phyloP scores from a whole-genome alignment of 2,329 filamentous ascomycete species.

The Alternaria sp. region DNA sequence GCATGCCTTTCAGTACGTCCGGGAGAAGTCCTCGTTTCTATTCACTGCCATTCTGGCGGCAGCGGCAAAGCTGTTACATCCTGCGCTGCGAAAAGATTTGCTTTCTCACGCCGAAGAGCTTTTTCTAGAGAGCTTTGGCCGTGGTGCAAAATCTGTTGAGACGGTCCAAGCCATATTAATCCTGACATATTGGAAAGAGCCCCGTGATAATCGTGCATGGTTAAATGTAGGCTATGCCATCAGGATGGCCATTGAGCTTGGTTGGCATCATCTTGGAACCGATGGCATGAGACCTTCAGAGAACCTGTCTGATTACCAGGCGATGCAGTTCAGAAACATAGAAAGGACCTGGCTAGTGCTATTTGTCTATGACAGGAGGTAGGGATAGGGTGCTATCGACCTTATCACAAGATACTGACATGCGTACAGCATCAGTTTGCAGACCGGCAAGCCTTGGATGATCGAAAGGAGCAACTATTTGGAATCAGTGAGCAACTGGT shows the following conservation, averaged over 20 bases:
- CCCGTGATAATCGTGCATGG: conserved; percentile 10
- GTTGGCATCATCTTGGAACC: conserved; percentile 4
- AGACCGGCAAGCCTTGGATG: background rate
- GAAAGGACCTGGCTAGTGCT: background rate
- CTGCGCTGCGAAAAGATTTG: background rate
- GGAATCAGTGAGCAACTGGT: conserved; percentile 4
- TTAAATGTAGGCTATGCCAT: conserved; percentile 9
- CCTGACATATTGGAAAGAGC: conserved; percentile 14
- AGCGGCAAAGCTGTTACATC: background rate
- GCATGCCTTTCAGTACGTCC: background rate
- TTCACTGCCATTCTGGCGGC: background rate
- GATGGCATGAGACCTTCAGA: conserved; percentile 1
- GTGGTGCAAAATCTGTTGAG: background rate
- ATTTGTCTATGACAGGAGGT: background rate
- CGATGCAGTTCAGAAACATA: background rate
- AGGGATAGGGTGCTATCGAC: accelerated
- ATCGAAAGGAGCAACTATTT: conserved; percentile 7
- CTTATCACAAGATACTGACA: background rate
- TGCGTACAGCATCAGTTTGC: background rate
- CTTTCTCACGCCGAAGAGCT: background rate
- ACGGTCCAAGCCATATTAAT: conserved; percentile 10
- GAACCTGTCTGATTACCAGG: accelerated
- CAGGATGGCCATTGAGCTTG: conserved; percentile 15
- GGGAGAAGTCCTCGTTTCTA: background rate
- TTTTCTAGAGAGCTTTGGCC: background rate